Evolutionary conservation across 2,329 filamentous ascomycete genomes (phyloP).

Genomic region (Rugonectria rugulosa): DNA sequence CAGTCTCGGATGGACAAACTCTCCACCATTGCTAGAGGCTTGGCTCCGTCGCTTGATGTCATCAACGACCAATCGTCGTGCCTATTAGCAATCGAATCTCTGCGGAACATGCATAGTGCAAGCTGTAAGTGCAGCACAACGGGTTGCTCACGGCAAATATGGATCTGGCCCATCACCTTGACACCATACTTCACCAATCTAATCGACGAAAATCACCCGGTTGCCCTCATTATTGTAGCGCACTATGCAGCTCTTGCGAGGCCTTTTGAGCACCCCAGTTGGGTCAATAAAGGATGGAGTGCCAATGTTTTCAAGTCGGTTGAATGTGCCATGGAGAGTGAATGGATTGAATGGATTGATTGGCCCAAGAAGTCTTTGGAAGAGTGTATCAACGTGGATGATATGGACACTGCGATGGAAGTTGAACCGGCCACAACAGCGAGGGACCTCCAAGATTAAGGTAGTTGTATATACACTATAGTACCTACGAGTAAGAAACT

Average conservation of each 20-base stretch:
- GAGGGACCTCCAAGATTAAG: too few relatives aligned
- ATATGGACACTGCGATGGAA: too few relatives aligned
- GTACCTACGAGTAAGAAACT: too few relatives aligned
- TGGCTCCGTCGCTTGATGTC: conserved; percentile 18
- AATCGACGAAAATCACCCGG: conserved; percentile 19
- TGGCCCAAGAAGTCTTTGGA: conserved; percentile 22
- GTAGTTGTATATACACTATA: too few relatives aligned
- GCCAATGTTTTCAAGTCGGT: conserved; percentile 11
- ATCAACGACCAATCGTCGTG: conserved; percentile 26
- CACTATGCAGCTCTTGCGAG: conserved; percentile 24
- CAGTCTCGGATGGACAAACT: conserved; percentile 21
- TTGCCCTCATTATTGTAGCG: conserved; percentile 22
- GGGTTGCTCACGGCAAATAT: conserved; percentile 10
- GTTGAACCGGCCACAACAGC: too few relatives aligned
- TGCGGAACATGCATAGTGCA: conserved; percentile 14
- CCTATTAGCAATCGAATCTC: conserved; percentile 21
- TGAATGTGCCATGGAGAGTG: conserved; percentile 9
- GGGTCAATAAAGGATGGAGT: conserved; percentile 26
- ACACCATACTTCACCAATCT: conserved; percentile 24
- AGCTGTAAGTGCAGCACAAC: neutral
- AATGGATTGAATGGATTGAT: conserved; percentile 22
- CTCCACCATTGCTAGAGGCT: conserved; percentile 13
- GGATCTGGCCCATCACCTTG: conserved; percentile 27
- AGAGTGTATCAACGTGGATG: conserved; percentile 21
- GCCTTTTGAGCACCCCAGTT: conserved; percentile 22